These are phyloP conservation scores for Rhexocercosporidium sp. DNA, from an alignment of 2,329 filamentous ascomycete species.

Conservation along the genomic window DNA sequence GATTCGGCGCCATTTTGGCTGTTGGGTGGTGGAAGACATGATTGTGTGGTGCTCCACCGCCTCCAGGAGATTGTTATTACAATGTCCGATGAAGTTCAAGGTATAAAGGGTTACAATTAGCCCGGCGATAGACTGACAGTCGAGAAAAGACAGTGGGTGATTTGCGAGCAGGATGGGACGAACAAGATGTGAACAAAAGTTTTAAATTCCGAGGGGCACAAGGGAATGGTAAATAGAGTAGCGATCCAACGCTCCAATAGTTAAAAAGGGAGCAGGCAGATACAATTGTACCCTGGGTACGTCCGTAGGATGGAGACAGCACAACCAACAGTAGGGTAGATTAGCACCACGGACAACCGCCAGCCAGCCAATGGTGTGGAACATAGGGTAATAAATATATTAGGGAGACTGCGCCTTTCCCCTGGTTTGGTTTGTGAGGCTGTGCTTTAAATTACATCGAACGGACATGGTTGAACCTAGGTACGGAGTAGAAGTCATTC, in stretches of 20 bases:
- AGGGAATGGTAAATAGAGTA: not conserved
- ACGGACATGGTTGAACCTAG: too few relatives aligned
- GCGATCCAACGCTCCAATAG: too few relatives aligned
- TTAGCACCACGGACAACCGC: not conserved
- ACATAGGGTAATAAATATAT: not conserved
- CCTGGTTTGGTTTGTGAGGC: not conserved
- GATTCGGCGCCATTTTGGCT: constrained; percentile 31
- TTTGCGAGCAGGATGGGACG: not conserved
- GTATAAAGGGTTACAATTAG: not conserved
- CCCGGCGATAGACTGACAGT: not conserved
- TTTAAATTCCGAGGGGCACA: not conserved
- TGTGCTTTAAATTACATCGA: not conserved
- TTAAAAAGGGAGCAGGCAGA: too few relatives aligned
- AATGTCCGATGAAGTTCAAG: not conserved
- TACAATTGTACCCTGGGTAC: constrained; percentile 2
- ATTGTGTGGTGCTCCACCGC: not conserved
- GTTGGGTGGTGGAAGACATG: constrained; percentile 24
- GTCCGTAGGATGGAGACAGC: not conserved
- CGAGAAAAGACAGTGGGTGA: not conserved
- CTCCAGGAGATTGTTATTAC: not conserved
- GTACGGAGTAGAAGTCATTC: too few relatives aligned
- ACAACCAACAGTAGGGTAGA: too few relatives aligned
- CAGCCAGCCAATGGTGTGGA: not conserved
- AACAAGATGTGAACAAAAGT: not conserved
- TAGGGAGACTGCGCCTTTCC: not conserved